Percentiles rank a stretch among this genome's conserved stretches.
Conservation (phyloP, 2,329 filamentous ascomycete genomes). For the Trichoderma sp. region DNA sequence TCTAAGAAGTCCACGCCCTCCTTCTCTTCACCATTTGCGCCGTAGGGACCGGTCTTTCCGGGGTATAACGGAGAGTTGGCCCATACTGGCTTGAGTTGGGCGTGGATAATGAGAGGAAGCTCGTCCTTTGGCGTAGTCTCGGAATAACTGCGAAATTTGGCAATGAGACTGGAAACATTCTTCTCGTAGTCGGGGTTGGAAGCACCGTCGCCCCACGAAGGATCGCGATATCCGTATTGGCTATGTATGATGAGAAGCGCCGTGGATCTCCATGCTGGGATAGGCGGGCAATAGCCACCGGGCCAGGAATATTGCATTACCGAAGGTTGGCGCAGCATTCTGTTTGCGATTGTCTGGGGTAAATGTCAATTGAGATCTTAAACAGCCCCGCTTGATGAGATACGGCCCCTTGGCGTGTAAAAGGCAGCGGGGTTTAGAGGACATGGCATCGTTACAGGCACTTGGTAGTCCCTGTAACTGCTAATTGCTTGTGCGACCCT, state of each 20-base stretch:
- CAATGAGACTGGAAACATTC: conserved; percentile 23
- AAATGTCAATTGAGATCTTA: background rate
- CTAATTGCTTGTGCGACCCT: no score
- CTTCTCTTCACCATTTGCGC: conserved; percentile 27
- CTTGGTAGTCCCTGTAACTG: no score
- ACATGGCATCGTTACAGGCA: no score
- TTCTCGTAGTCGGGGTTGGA: conserved; percentile 23
- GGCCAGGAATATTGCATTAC: conserved; percentile 4
- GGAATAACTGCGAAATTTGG: conserved; percentile 16
- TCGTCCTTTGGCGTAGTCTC: conserved; percentile 10
- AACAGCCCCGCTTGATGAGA: background rate
- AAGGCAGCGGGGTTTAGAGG: no score
- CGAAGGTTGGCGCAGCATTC: background rate
- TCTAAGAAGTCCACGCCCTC: conserved; percentile 28
- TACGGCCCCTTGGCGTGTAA: no score
- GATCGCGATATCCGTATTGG: conserved; percentile 28
- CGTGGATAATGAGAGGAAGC: conserved; percentile 26
- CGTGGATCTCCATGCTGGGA: conserved; percentile 12
- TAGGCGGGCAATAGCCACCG: background rate
- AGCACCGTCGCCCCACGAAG: conserved; percentile 5
- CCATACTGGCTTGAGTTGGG: conserved; percentile 28
- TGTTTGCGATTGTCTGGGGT: background rate
- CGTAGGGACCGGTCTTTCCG: conserved; percentile 25
- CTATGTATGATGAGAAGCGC: conserved; percentile 32
- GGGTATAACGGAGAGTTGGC: conserved; percentile 23